Evolutionary conservation across 257 asterid species (phyloP).

Genomic region (Scutellaria barbata): DNA sequence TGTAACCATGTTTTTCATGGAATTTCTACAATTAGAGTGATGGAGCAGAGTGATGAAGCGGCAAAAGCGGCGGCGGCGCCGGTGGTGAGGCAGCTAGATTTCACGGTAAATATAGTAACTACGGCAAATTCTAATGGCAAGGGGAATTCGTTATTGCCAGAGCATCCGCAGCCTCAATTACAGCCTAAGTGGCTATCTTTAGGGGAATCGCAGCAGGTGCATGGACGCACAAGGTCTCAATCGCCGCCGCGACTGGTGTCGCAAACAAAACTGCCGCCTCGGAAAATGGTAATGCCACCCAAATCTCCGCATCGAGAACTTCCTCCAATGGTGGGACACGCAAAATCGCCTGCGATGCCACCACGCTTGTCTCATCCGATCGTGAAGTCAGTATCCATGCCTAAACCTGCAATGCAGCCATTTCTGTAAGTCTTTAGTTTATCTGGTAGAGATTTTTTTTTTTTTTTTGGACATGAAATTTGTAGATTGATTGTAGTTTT

Average conservation of each 20-base stretch:
- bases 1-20: not conserved
- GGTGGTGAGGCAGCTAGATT: constrained; percentile 69
- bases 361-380: constrained; percentile 41
- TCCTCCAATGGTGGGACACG: constrained; percentile 31
- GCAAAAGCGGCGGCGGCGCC: constrained; percentile 40
- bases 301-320: constrained; percentile 43
- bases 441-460: not conserved
- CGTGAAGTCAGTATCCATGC: constrained; percentile 33
- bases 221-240: constrained; percentile 37
- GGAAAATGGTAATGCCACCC: constrained; percentile 45
- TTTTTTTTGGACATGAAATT: not conserved
- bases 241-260: constrained; percentile 39
- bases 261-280: constrained; percentile 45
- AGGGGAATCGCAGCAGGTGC: constrained; percentile 42
- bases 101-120: constrained; percentile 42
- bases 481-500: not conserved
- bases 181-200: constrained; percentile 54
- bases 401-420: constrained; percentile 41
- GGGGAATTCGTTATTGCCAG: constrained; percentile 49
- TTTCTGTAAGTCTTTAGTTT: constrained; percentile 40
- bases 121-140: constrained; percentile 32
- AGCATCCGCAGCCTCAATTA: constrained; percentile 55
- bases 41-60: constrained; percentile 54
- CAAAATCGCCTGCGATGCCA: constrained; percentile 37
- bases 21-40: constrained; percentile 31